These are phyloP conservation scores for Paragyromitra xinjiangensis DNA, from an alignment of 495 filamentous ascomycete genomes.

Conservation along the genomic window DNA sequence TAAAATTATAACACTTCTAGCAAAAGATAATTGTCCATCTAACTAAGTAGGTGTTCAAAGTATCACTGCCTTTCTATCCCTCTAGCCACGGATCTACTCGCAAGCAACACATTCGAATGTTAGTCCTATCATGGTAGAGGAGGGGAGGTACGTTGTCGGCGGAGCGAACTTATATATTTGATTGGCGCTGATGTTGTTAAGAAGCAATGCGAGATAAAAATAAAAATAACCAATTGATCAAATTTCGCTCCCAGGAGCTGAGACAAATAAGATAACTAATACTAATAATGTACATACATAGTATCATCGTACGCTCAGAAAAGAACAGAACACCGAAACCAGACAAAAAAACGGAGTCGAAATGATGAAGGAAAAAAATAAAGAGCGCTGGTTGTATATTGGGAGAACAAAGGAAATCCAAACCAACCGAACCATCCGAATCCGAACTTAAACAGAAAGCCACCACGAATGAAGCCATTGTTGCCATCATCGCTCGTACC, in stretches of 20 bases:
- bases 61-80: too few relatives aligned
- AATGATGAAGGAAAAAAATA: slow-evolving; percentile 22
- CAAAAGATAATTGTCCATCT: too few relatives aligned
- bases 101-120: not conserved
- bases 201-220: not conserved
- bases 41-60: too few relatives aligned
- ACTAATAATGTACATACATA: slow-evolving; percentile 52
- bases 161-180: not conserved
- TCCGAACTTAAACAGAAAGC: slow-evolving; percentile 42
- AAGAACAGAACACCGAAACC: slow-evolving; percentile 34
- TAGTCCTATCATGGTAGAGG: not conserved
- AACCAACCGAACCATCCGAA: slow-evolving; percentile 25
- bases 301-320: slow-evolving; percentile 46
- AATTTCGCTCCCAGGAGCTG: slow-evolving; percentile 11
- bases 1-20: too few relatives aligned
- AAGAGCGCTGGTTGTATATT: slow-evolving; percentile 33
- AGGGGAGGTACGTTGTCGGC: not conserved
- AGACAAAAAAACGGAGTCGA: slow-evolving; percentile 29
- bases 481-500: slow-evolving; percentile 40
- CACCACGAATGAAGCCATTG: slow-evolving; percentile 28
- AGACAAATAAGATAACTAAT: slow-evolving; percentile 51
- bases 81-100: not conserved
- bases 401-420: slow-evolving; percentile 31
- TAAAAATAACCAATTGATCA: slow-evolving; percentile 30
- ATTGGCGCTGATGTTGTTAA: not conserved